Evolutionary conservation across 176 grass and related monocot genomes (phyloP).

Genomic region (Microstegium vimineum): DNA sequence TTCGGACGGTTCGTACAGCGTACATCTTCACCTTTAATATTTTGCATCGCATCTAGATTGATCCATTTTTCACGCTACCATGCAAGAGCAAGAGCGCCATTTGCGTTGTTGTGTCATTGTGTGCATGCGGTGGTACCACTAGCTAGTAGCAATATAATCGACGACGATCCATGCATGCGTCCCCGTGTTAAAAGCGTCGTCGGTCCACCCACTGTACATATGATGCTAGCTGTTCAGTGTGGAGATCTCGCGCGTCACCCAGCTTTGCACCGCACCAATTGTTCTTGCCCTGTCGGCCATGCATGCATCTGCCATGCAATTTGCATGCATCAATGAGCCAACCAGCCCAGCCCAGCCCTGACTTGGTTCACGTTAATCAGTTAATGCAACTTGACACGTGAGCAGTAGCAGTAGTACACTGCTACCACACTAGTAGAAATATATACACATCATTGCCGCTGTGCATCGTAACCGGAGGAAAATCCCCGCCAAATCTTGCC

Average conservation of each 20-base stretch:
- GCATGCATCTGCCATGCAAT: not conserved
- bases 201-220: not conserved
- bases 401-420: not conserved
- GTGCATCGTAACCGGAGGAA: not conserved
- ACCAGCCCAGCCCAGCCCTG: not conserved
- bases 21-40: not conserved
- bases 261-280: slow-evolving; percentile 6
- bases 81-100: not conserved
- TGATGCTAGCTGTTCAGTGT: not conserved
- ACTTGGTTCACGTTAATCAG: not conserved
- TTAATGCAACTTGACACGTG: slow-evolving; percentile 28
- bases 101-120: no score
- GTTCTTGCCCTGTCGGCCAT: slow-evolving; percentile 21
- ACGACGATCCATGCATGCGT: not conserved
- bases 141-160: not conserved
- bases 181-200: slow-evolving; percentile 1
- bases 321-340: not conserved
- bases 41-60: not conserved
- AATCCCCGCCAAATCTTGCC: slow-evolving; percentile 13
- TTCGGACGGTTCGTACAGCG: not conserved
- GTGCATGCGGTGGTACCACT: slow-evolving; percentile 29
- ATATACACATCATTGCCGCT: not conserved
- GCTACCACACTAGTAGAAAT: not conserved
- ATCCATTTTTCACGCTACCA: not conserved
- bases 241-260: not conserved